Evolutionary conservation across 805 yeast genomes (phyloP).

Genomic region (Saccharomycopsis javanensis): DNA sequence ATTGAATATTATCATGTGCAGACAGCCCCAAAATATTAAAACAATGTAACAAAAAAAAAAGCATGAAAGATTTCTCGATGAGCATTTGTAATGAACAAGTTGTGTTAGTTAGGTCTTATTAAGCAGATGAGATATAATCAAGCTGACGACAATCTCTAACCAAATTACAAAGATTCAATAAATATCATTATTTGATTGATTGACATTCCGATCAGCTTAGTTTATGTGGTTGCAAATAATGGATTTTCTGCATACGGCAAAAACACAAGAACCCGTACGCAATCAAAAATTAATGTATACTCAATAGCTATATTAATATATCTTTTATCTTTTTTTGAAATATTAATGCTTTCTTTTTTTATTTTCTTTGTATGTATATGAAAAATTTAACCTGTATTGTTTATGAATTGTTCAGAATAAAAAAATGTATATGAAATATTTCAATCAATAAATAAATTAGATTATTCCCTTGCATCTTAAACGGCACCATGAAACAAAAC

Average conservation of each 20-base stretch:
- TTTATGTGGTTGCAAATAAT: background rate
- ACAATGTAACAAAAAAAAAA: background rate
- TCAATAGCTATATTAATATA: too few relatives aligned
- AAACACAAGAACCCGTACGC: background rate
- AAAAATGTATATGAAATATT: too few relatives aligned
- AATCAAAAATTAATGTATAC: background rate
- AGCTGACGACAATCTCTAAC: too few relatives aligned
- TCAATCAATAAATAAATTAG: background rate
- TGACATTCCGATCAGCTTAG: background rate
- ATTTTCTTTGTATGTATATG: too few relatives aligned
- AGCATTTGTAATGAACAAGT: background rate
- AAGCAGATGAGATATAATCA: background rate
- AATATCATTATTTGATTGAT: background rate
- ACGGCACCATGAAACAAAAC: background rate
- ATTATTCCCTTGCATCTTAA: background rate
- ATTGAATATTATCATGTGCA: too few relatives aligned
- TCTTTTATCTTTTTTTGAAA: too few relatives aligned
- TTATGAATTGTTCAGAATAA: too few relatives aligned
- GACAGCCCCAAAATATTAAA: too few relatives aligned
- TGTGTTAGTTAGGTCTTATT: background rate
- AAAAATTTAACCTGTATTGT: too few relatives aligned
- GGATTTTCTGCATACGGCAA: slow-evolving; percentile 2
- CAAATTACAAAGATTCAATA: too few relatives aligned
- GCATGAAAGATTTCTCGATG: background rate
- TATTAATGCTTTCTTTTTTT: too few relatives aligned